phyloP scores from a whole-genome alignment of 2,329 filamentous ascomycete species.

The Verticillium nubilum region DNA sequence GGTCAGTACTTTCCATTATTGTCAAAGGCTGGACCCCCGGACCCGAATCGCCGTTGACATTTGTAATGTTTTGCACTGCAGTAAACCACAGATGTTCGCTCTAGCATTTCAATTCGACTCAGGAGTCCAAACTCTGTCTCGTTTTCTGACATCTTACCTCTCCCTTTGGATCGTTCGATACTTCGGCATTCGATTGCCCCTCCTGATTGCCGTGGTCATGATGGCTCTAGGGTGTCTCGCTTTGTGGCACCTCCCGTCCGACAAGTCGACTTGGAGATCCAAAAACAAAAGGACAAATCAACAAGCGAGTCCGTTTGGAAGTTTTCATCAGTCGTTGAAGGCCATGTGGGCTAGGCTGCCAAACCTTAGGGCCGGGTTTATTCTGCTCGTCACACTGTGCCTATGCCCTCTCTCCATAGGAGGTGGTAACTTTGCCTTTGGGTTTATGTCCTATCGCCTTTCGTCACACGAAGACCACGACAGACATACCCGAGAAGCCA shows the following conservation, averaged over 20 bases:
- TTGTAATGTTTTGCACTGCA: neutral
- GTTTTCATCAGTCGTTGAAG: neutral
- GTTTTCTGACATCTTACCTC: neutral
- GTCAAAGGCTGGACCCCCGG: no score
- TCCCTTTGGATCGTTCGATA: neutral
- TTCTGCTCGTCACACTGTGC: neutral
- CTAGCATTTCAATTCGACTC: neutral
- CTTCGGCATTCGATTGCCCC: neutral
- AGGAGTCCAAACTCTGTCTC: neutral
- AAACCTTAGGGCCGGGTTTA: neutral
- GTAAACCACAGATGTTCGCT: neutral
- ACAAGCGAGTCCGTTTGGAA: neutral
- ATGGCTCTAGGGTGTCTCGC: neutral
- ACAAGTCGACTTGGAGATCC: neutral
- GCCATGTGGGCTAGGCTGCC: neutral
- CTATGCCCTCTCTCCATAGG: neutral
- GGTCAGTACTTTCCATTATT: neutral
- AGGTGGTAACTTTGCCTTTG: neutral
- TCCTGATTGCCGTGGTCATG: neutral
- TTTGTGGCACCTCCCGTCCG: neutral
- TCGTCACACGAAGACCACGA: neutral
- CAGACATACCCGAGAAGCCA: neutral
- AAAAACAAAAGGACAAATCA: neutral
- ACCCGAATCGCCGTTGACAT: no score
- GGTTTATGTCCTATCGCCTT: neutral